Evolutionary conservation across 2,329 filamentous ascomycete species (phyloP), one percentile per base, ranked within the genome.

Genomic region (Geosmithia putterillii): DNA sequence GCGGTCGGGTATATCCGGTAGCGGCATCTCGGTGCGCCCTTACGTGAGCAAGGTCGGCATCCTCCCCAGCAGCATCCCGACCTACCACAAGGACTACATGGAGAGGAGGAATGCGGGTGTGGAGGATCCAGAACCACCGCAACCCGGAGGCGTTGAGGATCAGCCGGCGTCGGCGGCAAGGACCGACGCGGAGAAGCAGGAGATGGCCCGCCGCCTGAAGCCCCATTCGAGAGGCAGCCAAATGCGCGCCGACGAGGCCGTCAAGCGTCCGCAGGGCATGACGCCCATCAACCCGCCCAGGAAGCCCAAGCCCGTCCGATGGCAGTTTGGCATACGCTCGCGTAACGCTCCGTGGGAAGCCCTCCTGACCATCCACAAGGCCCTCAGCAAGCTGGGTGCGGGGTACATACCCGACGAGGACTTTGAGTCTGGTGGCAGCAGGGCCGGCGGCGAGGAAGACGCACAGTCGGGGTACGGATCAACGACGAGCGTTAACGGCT

Each of bases 241-340:
- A 44, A 63, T 83, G 21, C 78, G 80, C 42, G 64, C 87, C 3
- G 83, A 90, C 49, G 81, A 75, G 55, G 71, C 62, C 45, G 74
- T 57, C 56, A 75, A 65, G 49, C 70, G 76, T 34, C 78, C 78
- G 3, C 74, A 79, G 45, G 70, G 72, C 18, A 71, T 82, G 66
- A 82, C 78, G 2, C 77, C 76, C 1, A 73, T 80, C 40, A 64
- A 70, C 42, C 76, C 79, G 2, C 60, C 69, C 3, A 87, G 85
- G 66, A 88, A 86, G 60, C 65, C 72, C 5, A 88, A 86, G 56
- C 84, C 84, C 1, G 86, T 89, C 15, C 86, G 90, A 51, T 98
- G 92, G 92, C 92, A 98, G 59, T 98, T 98, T 58, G 92, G 92
- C 45, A 98, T 98, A 48, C 79, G 92, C 34, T 95, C 87, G 39